Evolutionary conservation across 2,329 filamentous ascomycete species (phyloP).

Genomic region (Claviceps sp.): DNA sequence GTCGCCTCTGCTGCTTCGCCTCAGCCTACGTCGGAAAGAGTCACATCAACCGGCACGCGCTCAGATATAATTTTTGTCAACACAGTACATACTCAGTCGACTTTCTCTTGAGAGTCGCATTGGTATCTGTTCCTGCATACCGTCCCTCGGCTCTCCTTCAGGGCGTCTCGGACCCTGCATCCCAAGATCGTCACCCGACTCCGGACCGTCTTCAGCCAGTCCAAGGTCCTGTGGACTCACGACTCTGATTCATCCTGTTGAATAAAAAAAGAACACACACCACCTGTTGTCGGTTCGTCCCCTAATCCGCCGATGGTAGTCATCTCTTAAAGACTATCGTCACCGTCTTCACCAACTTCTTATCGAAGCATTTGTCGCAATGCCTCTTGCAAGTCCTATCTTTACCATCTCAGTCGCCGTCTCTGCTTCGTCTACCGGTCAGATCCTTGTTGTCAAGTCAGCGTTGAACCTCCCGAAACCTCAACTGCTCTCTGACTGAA

Average conservation of each 20-base stretch:
- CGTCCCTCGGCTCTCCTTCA: constrained; percentile 6
- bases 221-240: not conserved
- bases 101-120: constrained; percentile 7
- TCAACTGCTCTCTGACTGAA: constrained; percentile 28
- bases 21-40: constrained; percentile 20
- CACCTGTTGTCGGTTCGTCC: constrained; percentile 1
- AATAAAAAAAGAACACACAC: not conserved
- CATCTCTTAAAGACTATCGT: constrained; percentile 19
- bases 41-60: constrained; percentile 17
- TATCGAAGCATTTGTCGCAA: constrained; percentile 31
- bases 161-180: not conserved
- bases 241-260: not conserved
- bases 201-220: not conserved
- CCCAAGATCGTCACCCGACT: not conserved
- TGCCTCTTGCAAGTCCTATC: constrained; percentile 42
- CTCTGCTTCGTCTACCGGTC: constrained; percentile 47
- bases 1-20: constrained; percentile 14
- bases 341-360: constrained; percentile 10
- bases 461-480: constrained; percentile 22
- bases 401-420: constrained; percentile 46
- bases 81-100: constrained; percentile 1
- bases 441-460: constrained; percentile 41
- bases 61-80: constrained; percentile 18
- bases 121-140: constrained; percentile 18
- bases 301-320: constrained; percentile 21